These are phyloP conservation scores for Leptographium radiaticola DNA, from an alignment of 2,329 filamentous ascomycete species.

Conservation along the genomic window DNA sequence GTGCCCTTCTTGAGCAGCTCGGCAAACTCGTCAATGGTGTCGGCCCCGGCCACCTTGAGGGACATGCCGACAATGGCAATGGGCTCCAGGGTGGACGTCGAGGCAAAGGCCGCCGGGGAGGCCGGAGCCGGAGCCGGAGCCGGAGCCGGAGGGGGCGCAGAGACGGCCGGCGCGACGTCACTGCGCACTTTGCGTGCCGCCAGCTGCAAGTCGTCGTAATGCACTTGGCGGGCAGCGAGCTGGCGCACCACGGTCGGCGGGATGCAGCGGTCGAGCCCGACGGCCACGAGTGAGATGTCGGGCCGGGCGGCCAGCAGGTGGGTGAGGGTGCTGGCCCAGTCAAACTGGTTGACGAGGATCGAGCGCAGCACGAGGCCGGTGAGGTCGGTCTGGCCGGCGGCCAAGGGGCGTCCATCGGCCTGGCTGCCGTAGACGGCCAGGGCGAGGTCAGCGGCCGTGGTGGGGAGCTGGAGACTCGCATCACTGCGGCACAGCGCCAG, in stretches of 20 bases:
- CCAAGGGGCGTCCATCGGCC: conserved; percentile 8
- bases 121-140: too few relatives aligned
- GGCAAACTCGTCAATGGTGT: conserved; percentile 21
- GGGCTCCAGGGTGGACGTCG: neutral
- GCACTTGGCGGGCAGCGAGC: conserved; percentile 4
- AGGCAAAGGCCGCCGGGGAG: neutral
- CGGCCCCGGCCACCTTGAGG: conserved; percentile 19
- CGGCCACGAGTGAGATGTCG: conserved; percentile 15
- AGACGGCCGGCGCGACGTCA: neutral
- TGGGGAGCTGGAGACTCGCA: conserved; percentile 16
- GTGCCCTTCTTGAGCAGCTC: conserved; percentile 15
- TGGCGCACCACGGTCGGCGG: conserved; percentile 13
- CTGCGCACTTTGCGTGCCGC: conserved; percentile 1
- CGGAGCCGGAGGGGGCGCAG: neutral
- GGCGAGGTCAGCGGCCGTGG: conserved; percentile 14
- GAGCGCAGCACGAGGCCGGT: conserved; percentile 18
- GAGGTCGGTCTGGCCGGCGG: conserved; percentile 10
- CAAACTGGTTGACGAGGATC: conserved; percentile 20
- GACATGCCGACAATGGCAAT: conserved; percentile 26
- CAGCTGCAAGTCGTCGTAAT: conserved; percentile 15
- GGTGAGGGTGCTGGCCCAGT: conserved; percentile 22
- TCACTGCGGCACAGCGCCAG: neutral
- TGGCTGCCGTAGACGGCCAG: conserved; percentile 12
- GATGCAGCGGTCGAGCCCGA: conserved; percentile 24
- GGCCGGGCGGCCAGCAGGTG: conserved; percentile 2